Conservation (phyloP, 2,329 filamentous ascomycete genomes). For the Xylariaceae sp. region DNA sequence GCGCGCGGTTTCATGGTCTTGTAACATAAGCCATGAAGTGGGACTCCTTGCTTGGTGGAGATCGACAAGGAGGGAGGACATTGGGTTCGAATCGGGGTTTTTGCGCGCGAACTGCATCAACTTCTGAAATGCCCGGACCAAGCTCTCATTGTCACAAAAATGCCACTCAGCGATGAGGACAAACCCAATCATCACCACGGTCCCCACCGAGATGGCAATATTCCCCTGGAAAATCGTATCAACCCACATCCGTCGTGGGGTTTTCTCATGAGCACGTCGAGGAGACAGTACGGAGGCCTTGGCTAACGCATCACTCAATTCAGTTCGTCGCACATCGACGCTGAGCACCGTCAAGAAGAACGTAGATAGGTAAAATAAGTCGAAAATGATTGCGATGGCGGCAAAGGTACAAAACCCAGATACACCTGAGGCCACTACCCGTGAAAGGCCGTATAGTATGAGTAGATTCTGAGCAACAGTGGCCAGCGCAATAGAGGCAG, state of each 20-base stretch:
- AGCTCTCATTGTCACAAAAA: slow-evolving; percentile 60
- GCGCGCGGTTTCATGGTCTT: slow-evolving; percentile 72
- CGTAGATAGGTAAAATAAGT: slow-evolving; percentile 72
- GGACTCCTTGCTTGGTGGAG: slow-evolving; percentile 73
- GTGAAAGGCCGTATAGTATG: slow-evolving; percentile 61
- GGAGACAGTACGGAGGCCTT: slow-evolving; percentile 45
- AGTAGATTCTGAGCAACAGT: slow-evolving; percentile 64
- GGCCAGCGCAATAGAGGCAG: slow-evolving; percentile 63
- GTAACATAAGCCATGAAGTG: slow-evolving; percentile 68
- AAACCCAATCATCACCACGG: slow-evolving; percentile 66
- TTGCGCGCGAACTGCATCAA: slow-evolving; percentile 32
- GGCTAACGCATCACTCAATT: slow-evolving; percentile 66
- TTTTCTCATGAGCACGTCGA: slow-evolving; percentile 22
- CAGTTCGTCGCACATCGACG: slow-evolving; percentile 70
- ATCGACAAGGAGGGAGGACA: slow-evolving; percentile 46
- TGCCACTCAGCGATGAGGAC: slow-evolving; percentile 72
- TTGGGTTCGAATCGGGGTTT: slow-evolving; percentile 24
- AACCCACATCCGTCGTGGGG: slow-evolving; percentile 49
- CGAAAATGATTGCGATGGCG: slow-evolving; percentile 67
- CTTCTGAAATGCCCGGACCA: slow-evolving; percentile 35
- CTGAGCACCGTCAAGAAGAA: slow-evolving; percentile 77
- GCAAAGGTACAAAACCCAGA: slow-evolving; percentile 72
- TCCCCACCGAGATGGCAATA: slow-evolving; percentile 64
- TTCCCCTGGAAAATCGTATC: slow-evolving; percentile 59
- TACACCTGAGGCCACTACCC: slow-evolving; percentile 63